Evolutionary conservation across 768 basidiomycete genomes (phyloP).

Genomic region (Dentipellis sp.): DNA sequence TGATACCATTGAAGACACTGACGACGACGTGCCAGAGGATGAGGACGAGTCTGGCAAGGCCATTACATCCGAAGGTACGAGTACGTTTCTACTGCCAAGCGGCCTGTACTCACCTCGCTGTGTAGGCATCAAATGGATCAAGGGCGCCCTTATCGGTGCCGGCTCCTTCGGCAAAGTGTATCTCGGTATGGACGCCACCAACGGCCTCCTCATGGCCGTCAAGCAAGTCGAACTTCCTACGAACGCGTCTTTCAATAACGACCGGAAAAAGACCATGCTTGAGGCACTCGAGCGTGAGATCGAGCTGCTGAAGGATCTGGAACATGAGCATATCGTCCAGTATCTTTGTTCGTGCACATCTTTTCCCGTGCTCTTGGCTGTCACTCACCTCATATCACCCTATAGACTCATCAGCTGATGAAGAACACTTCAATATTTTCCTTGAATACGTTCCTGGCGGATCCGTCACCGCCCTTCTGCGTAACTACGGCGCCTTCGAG

Average conservation of each 20-base stretch:
- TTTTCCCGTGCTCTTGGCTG: neutral
- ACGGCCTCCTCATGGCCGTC: slow-evolving; percentile 90
- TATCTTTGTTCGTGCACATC: slow-evolving; percentile 62
- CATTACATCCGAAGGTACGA: slow-evolving; percentile 43
- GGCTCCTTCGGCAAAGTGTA: slow-evolving; percentile 95
- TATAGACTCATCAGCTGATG: slow-evolving; percentile 88
- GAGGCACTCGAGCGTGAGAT: slow-evolving; percentile 90
- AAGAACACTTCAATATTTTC: slow-evolving; percentile 90
- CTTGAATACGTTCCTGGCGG: slow-evolving; percentile 95
- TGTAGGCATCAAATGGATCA: slow-evolving; percentile 83
- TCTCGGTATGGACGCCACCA: slow-evolving; percentile 89
- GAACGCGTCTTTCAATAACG: slow-evolving; percentile 62
- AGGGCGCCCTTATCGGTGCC: slow-evolving; percentile 90
- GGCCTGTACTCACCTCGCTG: slow-evolving; percentile 16
- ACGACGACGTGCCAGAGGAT: slow-evolving; percentile 35
- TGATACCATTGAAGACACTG: slow-evolving; percentile 32
- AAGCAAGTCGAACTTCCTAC: slow-evolving; percentile 94
- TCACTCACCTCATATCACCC: neutral
- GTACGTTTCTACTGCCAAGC: slow-evolving; percentile 16
- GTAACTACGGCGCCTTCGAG: slow-evolving; percentile 91
- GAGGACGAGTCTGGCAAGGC: slow-evolving; percentile 42
- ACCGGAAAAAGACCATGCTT: slow-evolving; percentile 90
- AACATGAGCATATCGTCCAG: slow-evolving; percentile 96
- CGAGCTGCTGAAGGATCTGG: slow-evolving; percentile 82
- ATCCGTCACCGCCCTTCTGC: slow-evolving; percentile 81